Evolutionary conservation across 129 eudicot species (phyloP), one percentile per base, ranked within the genome.

Genomic region (Dittrichia graveolens): DNA sequence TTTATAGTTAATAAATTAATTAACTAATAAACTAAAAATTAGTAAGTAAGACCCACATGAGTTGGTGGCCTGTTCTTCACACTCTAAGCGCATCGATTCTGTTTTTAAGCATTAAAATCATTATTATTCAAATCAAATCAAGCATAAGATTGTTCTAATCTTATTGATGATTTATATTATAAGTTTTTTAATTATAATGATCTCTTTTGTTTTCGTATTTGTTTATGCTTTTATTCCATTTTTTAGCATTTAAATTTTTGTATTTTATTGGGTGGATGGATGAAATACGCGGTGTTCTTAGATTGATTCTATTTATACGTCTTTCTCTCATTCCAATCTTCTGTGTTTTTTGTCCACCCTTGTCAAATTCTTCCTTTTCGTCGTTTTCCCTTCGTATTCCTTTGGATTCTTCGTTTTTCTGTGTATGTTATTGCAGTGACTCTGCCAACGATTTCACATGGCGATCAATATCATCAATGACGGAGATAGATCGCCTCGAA

Each of bases 401-500:
- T 46, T 67, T 43, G 56, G 35, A 68, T 69, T 59, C 43, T 42
- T 78, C 60, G 73, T 14, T 61, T 13, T 50, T 61, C 38, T 10
- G 10, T 75, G n/a, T 39, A 14, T 11, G 37, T 38, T 53, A 15
- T 43, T 59, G 40, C 7, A 46, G 61, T 63, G 31, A 66, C 39
- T 18, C 70, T 52, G 48, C 48, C 16, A 49, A 14, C 19, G 68
- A 14, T 41, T 31, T 13, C 37, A 14, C 64, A 77, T 77, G 87
- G 78, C 81, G 73, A 14, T 69, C 39, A 82, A 81, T 67, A 18
- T 86, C 72, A 76, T 81, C 62, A 78, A 49, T 7, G 90, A 84
- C 10, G 88, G 82, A 39, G 85, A 83, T 70, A 83, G 89, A 76
- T 80, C 82, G 50, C 71, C 83, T 44, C 67, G 65, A 57, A 39